A percentile compares a stretch with the other conserved stretches of the same genome.
Conservation (phyloP, 1,284 basidiomycete genomes). For the Taiwanofungus camphoratus region DNA sequence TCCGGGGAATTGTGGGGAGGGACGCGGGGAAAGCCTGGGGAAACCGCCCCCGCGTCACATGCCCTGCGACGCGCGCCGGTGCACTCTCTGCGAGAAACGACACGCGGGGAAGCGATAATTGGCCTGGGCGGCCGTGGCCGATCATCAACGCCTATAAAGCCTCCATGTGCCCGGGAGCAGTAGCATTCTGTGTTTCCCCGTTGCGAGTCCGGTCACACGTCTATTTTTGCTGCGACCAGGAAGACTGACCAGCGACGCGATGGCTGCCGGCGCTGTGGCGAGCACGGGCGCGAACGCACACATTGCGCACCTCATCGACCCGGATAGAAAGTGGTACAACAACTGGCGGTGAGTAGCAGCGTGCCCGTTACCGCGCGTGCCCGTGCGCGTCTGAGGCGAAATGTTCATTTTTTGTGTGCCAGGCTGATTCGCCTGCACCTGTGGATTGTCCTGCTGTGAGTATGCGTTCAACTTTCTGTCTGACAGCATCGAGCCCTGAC, state of each 20-base stretch:
- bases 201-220: too few species aligned
- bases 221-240: too few species aligned
- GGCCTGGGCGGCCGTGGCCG: background rate
- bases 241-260: background rate
- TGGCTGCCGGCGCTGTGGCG: background rate
- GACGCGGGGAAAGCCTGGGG: background rate
- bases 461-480: background rate
- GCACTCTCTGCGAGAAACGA: too few species aligned
- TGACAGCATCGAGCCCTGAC: background rate
- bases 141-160: background rate
- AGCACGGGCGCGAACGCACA: conserved; percentile 8
- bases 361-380: too few species aligned
- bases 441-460: conserved; percentile 65
- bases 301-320: conserved; percentile 55
- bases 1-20: background rate
- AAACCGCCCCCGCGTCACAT: background rate
- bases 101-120: background rate
- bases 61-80: too few species aligned
- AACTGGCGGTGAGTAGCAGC: conserved; percentile 66
- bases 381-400: too few species aligned
- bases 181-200: background rate
- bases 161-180: background rate
- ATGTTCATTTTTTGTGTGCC: background rate
- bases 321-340: conserved; percentile 65
- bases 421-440: conserved; percentile 59